Conservation (phyloP, 805 yeast genomes). For the Candida alai region DNA sequence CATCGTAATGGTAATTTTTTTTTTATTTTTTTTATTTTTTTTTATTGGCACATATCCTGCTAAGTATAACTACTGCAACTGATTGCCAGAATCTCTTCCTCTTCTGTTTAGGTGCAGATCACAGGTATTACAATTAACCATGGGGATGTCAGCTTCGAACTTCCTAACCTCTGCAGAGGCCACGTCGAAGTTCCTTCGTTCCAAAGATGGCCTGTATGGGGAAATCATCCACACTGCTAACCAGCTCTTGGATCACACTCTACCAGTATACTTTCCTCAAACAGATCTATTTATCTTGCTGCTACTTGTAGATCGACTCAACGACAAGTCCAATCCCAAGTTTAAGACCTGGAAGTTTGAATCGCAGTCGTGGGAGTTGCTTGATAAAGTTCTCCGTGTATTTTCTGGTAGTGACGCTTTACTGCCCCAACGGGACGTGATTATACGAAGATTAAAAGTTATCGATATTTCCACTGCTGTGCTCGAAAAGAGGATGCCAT, state of each 20-base stretch:
- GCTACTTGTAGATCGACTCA: constrained; percentile 56
- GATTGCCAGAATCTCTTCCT: too few relatives aligned
- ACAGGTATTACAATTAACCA: too few relatives aligned
- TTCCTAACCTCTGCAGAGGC: constrained; percentile 45
- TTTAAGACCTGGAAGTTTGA: constrained; percentile 42
- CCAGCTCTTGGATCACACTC: constrained; percentile 27
- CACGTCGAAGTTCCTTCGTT: constrained; percentile 55
- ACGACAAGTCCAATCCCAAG: constrained; percentile 39
- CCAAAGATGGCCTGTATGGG: constrained; percentile 42
- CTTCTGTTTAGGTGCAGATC: too few relatives aligned
- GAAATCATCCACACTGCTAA: constrained; percentile 37
- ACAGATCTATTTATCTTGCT: constrained; percentile 53
- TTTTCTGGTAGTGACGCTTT: too few relatives aligned
- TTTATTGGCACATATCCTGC: too few relatives aligned
- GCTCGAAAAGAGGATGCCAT: constrained; percentile 4
- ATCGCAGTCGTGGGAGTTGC: constrained; percentile 47
- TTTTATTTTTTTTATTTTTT: too few relatives aligned
- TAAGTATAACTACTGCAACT: too few relatives aligned
- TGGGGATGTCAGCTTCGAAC: too few relatives aligned
- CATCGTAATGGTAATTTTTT: too few relatives aligned
- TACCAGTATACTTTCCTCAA: constrained; percentile 51
- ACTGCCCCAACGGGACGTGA: constrained; percentile 16
- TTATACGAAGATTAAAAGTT: constrained; percentile 33
- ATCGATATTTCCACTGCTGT: constrained; percentile 27
- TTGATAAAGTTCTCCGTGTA: constrained; percentile 36